Percentiles rank a stretch among this genome's conserved stretches.
These are phyloP conservation scores for Corylus heterophylla DNA, from an alignment of 306 rosid species.

Conservation along the genomic window DNA sequence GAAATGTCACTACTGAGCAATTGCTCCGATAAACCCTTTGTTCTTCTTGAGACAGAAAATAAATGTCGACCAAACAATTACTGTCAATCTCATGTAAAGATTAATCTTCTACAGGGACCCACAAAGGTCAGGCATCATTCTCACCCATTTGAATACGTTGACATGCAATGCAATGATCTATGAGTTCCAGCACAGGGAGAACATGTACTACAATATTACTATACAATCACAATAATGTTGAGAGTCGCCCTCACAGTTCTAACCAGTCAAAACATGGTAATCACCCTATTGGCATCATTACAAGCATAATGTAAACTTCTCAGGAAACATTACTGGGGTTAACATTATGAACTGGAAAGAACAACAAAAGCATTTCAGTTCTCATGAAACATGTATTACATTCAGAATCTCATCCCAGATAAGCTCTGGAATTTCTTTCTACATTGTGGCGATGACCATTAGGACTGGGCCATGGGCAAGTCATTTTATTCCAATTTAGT, in stretches of 20 bases:
- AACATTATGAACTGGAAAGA: neutral
- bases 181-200: neutral
- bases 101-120: neutral
- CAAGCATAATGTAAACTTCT: neutral
- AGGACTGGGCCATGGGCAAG: neutral
- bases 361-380: neutral
- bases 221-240: neutral
- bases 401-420: neutral
- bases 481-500: neutral
- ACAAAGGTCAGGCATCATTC: neutral
- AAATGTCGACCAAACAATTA: neutral
- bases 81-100: neutral
- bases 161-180: neutral
- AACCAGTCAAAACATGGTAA: neutral
- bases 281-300: neutral
- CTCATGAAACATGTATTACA: slow-evolving; percentile 3
- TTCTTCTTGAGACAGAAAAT: neutral
- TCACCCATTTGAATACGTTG: neutral
- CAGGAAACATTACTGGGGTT: neutral
- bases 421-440: neutral
- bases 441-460: neutral
- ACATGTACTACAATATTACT: neutral
- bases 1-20: neutral
- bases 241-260: neutral
- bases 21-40: neutral